These are phyloP conservation scores for Neonectria magnoliae DNA, from an alignment of 2,329 filamentous ascomycete species.

Conservation along the genomic window DNA sequence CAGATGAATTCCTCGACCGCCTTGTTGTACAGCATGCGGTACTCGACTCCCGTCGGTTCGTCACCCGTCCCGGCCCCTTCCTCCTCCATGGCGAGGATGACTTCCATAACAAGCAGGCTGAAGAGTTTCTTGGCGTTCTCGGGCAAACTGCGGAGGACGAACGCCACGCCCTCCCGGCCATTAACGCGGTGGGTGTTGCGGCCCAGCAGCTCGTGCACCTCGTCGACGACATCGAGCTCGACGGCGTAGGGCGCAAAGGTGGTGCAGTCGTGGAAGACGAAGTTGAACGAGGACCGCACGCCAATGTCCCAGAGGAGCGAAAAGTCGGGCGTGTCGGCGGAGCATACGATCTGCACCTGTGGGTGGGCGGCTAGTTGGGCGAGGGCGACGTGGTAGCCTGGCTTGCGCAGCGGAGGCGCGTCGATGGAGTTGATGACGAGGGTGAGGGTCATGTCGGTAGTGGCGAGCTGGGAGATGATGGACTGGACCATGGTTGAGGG, in stretches of 20 bases:
- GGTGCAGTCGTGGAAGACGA: constrained; percentile 93
- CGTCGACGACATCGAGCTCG: constrained; percentile 87
- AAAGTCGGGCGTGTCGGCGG: constrained; percentile 89
- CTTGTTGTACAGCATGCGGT: constrained; percentile 91
- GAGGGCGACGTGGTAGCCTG: constrained; percentile 75
- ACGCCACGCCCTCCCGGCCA: constrained; percentile 90
- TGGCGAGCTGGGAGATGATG: constrained; percentile 68
- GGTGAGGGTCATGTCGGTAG: constrained; percentile 61
- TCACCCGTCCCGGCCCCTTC: constrained; percentile 57
- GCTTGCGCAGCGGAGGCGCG: constrained; percentile 77
- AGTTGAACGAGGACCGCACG: constrained; percentile 83
- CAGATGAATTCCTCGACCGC: constrained; percentile 97
- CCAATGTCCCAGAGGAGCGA: constrained; percentile 89
- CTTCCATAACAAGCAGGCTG: constrained; percentile 83
- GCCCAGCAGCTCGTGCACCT: constrained; percentile 87
- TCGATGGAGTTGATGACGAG: constrained; percentile 90
- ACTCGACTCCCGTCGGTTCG: constrained; percentile 81
- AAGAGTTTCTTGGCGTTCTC: constrained; percentile 93
- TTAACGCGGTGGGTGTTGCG: constrained; percentile 82
- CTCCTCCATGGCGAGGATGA: constrained; percentile 76
- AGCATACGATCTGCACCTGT: constrained; percentile 77
- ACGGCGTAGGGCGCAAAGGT: constrained; percentile 80
- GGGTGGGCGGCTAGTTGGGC: constrained; percentile 80
- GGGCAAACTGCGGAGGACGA: constrained; percentile 88
- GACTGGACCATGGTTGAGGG: constrained; percentile 74